Evolutionary conservation across 306 rosid species (phyloP).

Genomic region (Casuarina glauca): DNA sequence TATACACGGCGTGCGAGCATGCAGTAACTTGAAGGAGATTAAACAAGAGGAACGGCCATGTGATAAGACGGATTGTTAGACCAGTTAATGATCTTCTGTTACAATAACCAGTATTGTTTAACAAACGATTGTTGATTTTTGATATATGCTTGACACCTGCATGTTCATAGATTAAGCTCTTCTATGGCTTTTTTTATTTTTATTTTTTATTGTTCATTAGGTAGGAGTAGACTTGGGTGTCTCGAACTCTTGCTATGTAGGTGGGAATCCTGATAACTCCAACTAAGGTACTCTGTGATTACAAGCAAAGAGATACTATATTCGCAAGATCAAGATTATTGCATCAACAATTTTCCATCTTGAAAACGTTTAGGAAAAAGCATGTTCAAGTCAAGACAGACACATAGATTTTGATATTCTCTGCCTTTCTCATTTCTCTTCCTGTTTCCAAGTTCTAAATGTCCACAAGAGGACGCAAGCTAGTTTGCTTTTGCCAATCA

Average conservation of each 20-base stretch:
- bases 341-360: conserved; percentile 14
- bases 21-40: neutral
- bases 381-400: conserved; percentile 32
- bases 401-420: neutral
- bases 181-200: neutral
- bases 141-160: neutral
- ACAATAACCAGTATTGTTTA: neutral
- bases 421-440: conserved; percentile 12
- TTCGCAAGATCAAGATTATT: neutral
- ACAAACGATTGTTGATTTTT: too few relatives aligned
- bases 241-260: too few relatives aligned
- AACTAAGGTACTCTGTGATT: neutral
- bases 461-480: neutral
- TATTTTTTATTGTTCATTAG: too few relatives aligned
- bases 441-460: neutral
- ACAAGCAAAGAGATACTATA: neutral
- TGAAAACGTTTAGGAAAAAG: conserved; percentile 15
- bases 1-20: neutral
- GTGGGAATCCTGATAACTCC: too few relatives aligned
- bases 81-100: neutral
- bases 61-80: neutral
- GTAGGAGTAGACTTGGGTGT: too few relatives aligned
- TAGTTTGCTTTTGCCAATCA: conserved; percentile 22
- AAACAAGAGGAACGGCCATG: neutral
- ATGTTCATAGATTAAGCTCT: neutral